A percentile compares a stretch with the other conserved stretches of the same genome.
These are phyloP conservation scores for Salvia sclarea DNA, from an alignment of 305 asterid species.

Conservation along the genomic window DNA sequence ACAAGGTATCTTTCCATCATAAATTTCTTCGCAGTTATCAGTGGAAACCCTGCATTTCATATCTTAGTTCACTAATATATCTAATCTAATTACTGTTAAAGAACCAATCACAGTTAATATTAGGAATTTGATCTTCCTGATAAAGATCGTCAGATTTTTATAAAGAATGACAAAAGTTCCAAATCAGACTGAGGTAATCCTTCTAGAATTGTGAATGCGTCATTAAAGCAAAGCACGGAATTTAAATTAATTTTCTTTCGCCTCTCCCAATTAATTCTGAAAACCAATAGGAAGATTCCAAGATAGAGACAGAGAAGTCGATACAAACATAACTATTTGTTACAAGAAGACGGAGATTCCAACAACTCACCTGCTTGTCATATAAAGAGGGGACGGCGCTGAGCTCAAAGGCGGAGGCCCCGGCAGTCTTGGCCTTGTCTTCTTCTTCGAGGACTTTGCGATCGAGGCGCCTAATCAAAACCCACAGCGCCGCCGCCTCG, in stretches of 20 bases:
- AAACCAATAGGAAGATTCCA: background rate
- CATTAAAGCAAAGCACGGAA: background rate
- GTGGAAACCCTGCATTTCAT: background rate
- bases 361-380: conserved; percentile 68
- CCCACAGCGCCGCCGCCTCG: conserved; percentile 55
- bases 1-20: background rate
- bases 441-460: conserved; percentile 43
- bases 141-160: background rate
- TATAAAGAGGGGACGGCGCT: conserved; percentile 42
- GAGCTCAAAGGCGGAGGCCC: conserved; percentile 37
- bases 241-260: background rate
- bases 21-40: background rate
- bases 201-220: background rate
- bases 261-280: background rate
- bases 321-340: background rate
- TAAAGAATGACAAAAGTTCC: background rate
- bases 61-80: background rate
- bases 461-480: conserved; percentile 56
- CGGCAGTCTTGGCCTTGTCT: conserved; percentile 28
- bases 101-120: background rate
- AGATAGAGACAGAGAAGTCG: background rate
- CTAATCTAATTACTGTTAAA: background rate
- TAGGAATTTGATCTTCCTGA: background rate
- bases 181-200: background rate
- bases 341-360: conserved; percentile 21